Conservation (phyloP, 176 grass and related monocot genomes). For the Raddia guianensis region DNA sequence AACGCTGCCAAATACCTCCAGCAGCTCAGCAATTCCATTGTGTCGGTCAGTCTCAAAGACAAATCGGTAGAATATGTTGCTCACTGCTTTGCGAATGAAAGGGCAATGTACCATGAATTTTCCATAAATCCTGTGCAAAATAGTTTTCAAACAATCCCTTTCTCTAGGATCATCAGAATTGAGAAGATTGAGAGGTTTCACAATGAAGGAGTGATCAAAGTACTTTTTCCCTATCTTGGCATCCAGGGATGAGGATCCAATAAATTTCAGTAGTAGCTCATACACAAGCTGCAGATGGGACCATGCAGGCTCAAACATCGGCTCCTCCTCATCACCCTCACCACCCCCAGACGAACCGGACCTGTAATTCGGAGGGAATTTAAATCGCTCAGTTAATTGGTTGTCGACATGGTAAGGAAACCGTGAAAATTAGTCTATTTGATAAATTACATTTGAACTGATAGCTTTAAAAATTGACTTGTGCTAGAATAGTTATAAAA, state of each 20-base stretch:
- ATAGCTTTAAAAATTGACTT: too few species aligned
- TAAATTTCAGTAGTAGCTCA: conserved; percentile 91
- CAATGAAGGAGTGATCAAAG: conserved; percentile 90
- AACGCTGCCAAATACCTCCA: conserved; percentile 94
- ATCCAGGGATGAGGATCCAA: conserved; percentile 79
- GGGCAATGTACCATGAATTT: conserved; percentile 99
- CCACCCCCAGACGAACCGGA: too few species aligned
- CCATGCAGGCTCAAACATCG: conserved; percentile 92
- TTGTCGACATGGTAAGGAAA: too few species aligned
- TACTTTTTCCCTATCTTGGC: conserved; percentile 91
- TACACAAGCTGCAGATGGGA: conserved; percentile 96
- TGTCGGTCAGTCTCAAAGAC: conserved; percentile 86
- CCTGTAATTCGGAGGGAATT: too few species aligned
- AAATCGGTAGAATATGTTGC: conserved; percentile 96
- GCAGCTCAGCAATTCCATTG: conserved; percentile 90
- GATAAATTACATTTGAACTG: too few species aligned
- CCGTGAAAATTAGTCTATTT: too few species aligned
- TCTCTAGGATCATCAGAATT: conserved; percentile 96
- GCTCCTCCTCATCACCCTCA: conserved; percentile 92
- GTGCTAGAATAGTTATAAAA: too few species aligned
- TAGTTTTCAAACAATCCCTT: conserved; percentile 90
- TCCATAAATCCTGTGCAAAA: conserved; percentile 92
- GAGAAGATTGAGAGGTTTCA: conserved; percentile 79
- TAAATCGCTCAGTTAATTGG: too few species aligned
- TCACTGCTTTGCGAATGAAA: conserved; percentile 86